Evolutionary conservation across 2,329 filamentous ascomycete genomes (phyloP), one percentile per base, ranked within the genome.

Genomic region (Camillea tinctor): DNA sequence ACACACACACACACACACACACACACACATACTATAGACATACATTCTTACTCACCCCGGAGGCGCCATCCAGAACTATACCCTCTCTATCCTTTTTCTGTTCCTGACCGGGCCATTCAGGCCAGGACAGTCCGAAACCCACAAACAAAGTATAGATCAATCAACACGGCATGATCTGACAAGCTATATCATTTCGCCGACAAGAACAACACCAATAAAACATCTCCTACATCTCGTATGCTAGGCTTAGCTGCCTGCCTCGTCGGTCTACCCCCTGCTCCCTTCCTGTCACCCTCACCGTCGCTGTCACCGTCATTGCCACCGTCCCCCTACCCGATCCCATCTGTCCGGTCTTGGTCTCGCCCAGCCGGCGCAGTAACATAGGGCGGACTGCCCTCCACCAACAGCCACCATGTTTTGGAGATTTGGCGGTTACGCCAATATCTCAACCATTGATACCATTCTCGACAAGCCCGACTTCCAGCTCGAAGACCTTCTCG

Each of bases 351-450:
- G 64, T 64, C 59, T 54, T 60, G 62, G 63, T 65, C 51, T 53
- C 63, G 63, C 62, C 57, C 55, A 58, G 52, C 62, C 62, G 64
- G 69, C 50, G 60, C 68, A 59, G 62, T 65, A 64, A 65, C 66
- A 60, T 64, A 67, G 66, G 65, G 63, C 56, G 24, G 52, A 50
- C 53, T 30, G 60, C 60, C 58, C 36, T 44, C 36, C 52, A 67
- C 57, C 53, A 59, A 56, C 55, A 64, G 75, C 73, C 88, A 94
- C 78, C 82, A 99, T 99, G 95, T 99, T 99, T 80, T 99, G 95
- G 95, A 90, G 94, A 80, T 99, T 98, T 84, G 94, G 95, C 84
- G 93, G 93, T 74, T 98, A 98, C 84, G 92, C 93, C 83, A 96
- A 92, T 84, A 90, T 97, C 79, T 97, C 94, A 72, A 90, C 93